Percentiles rank a stretch among this genome's conserved stretches.
Evolutionary conservation across 371 early-diverging fungal species (phyloP).

Genomic region (Sporodiniella umbellata): DNA sequence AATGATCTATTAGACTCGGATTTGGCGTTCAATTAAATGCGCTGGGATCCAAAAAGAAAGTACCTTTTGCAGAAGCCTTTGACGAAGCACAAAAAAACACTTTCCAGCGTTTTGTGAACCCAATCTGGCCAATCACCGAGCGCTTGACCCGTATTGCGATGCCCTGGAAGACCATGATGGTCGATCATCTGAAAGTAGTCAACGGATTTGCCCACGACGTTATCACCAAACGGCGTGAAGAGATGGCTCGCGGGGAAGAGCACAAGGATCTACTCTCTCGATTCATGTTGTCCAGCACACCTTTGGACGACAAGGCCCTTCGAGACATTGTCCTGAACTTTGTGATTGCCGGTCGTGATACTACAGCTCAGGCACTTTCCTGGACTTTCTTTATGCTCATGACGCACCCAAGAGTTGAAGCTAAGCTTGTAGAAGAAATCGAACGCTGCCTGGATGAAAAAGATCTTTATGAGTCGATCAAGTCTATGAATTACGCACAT

Average conservation of each 20-base stretch:
- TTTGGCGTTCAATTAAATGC: slow-evolving; percentile 47
- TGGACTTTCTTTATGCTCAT: slow-evolving; percentile 68
- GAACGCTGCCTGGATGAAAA: slow-evolving; percentile 24
- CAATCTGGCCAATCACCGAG: slow-evolving; percentile 52
- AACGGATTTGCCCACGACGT: slow-evolving; percentile 49
- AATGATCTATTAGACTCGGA: slow-evolving; percentile 31
- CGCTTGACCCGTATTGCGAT: slow-evolving; percentile 10
- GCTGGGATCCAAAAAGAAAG: slow-evolving; percentile 20
- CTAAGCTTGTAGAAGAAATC: slow-evolving; percentile 59
- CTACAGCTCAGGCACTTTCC: slow-evolving; percentile 69
- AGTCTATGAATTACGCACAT: slow-evolving; percentile 55
- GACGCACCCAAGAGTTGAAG: slow-evolving; percentile 50
- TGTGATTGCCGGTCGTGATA: slow-evolving; percentile 66
- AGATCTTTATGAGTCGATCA: slow-evolving; percentile 39
- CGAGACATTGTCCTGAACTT: slow-evolving; percentile 71
- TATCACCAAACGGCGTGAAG: slow-evolving; percentile 36
- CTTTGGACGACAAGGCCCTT: slow-evolving; percentile 48
- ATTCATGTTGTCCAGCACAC: slow-evolving; percentile 58
- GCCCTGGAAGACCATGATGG: slow-evolving; percentile 39
- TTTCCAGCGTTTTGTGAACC: slow-evolving; percentile 46
- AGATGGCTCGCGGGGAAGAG: slow-evolving; percentile 38
- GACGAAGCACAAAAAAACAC: slow-evolving; percentile 42
- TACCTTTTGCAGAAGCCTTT: slow-evolving; percentile 51
- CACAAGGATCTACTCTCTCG: slow-evolving; percentile 57
- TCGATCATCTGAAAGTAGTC: slow-evolving; percentile 40